phyloP scores from a whole-genome alignment of 2,329 filamentous ascomycete species.

The Aspergillus ruber region DNA sequence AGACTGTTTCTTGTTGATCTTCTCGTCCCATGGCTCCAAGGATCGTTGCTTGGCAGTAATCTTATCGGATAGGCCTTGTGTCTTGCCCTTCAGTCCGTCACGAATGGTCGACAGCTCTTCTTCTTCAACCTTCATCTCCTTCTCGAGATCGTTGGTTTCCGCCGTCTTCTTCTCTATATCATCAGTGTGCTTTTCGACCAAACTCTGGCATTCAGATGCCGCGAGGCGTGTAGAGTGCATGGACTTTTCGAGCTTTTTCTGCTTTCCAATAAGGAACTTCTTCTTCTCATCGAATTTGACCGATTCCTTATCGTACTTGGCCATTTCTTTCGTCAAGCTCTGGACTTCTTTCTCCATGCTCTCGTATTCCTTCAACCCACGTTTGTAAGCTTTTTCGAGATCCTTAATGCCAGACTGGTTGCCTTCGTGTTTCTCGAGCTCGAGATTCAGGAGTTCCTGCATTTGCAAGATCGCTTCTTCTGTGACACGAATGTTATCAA shows the following conservation, averaged over 20 bases:
- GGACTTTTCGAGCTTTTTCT: conserved; percentile 89
- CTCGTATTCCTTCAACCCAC: conserved; percentile 76
- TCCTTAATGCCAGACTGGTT: conserved; percentile 85
- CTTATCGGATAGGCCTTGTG: conserved; percentile 85
- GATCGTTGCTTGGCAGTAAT: conserved; percentile 90
- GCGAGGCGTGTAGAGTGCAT: conserved; percentile 70
- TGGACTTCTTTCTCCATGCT: conserved; percentile 75
- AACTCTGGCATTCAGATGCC: conserved; percentile 65
- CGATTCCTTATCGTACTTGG: conserved; percentile 89
- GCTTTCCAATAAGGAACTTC: conserved; percentile 85
- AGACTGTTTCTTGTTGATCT: conserved; percentile 93
- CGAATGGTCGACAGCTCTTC: conserved; percentile 75
- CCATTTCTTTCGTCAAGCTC: conserved; percentile 73
- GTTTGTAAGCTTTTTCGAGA: conserved; percentile 76
- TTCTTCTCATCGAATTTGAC: conserved; percentile 98
- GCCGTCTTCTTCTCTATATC: conserved; percentile 70
- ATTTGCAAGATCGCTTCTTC: conserved; percentile 87
- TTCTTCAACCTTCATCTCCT: conserved; percentile 70
- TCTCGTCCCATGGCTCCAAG: conserved; percentile 92
- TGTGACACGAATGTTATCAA: conserved; percentile 80
- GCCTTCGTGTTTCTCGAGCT: conserved; percentile 86
- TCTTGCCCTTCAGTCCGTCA: conserved; percentile 88
- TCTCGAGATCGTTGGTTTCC: conserved; percentile 72
- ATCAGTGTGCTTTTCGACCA: conserved; percentile 68
- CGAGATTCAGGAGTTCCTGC: conserved; percentile 75